Evolutionary conservation across 2,329 filamentous ascomycete genomes (phyloP).

Genomic region (Aplosporella prunicola): DNA sequence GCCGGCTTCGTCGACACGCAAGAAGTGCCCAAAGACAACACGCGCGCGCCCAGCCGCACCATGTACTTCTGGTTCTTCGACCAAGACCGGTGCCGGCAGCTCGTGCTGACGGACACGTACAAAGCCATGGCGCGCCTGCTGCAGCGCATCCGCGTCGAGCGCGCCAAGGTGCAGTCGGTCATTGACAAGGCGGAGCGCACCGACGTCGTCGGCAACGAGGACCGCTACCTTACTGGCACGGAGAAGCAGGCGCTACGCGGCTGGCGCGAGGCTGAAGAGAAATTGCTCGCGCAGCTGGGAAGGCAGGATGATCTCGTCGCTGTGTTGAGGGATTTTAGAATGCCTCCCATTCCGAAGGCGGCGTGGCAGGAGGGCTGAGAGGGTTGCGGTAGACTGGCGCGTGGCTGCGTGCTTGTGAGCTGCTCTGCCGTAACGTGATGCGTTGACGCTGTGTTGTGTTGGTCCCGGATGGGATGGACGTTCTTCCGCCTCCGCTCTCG

Average conservation of each 20-base stretch:
- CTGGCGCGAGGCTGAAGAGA: conserved; percentile 54
- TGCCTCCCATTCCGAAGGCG: conserved; percentile 6
- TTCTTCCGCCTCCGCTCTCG: too few relatives aligned
- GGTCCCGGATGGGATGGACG: too few relatives aligned
- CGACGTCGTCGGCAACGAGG: conserved; percentile 76
- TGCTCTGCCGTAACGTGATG: too few relatives aligned
- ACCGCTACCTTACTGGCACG: conserved; percentile 64
- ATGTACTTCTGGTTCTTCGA: conserved; percentile 93
- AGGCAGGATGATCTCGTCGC: conserved; percentile 78
- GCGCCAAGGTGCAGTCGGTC: conserved; percentile 59
- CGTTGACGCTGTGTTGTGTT: too few relatives aligned
- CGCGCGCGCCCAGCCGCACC: conserved; percentile 70
- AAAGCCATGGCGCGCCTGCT: conserved; percentile 81
- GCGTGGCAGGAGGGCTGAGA: conserved; percentile 3
- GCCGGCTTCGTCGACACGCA: conserved; percentile 83
- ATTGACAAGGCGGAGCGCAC: conserved; percentile 74
- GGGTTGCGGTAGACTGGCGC: too few relatives aligned
- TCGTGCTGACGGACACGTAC: conserved; percentile 72
- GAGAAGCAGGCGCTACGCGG: conserved; percentile 61
- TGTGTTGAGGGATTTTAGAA: conserved; percentile 59
- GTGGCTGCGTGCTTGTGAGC: too few relatives aligned
- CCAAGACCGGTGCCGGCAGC: conserved; percentile 56
- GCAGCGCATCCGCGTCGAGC: conserved; percentile 70
- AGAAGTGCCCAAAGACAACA: conserved; percentile 83
- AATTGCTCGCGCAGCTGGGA: conserved; percentile 68